Evolutionary conservation across 257 asterid species (phyloP).

Genomic region (Plantago elongata): DNA sequence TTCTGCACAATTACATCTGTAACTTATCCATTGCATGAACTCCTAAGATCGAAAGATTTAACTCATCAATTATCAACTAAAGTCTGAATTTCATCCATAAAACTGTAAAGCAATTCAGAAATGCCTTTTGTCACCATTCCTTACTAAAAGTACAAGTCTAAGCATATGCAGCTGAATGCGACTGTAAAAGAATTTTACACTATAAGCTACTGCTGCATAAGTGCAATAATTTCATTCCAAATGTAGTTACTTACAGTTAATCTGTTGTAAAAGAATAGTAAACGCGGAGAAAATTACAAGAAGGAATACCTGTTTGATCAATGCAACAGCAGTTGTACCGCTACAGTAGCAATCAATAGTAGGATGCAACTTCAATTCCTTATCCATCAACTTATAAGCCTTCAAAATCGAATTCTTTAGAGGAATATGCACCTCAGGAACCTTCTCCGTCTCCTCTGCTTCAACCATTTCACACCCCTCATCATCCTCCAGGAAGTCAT

Average conservation of each 20-base stretch:
- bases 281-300: neutral
- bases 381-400: slow-evolving; percentile 88
- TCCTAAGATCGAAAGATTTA: neutral
- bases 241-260: neutral
- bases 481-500: slow-evolving; percentile 61
- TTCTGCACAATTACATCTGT: too few species aligned
- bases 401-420: slow-evolving; percentile 69
- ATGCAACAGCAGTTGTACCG: slow-evolving; percentile 80
- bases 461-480: slow-evolving; percentile 63
- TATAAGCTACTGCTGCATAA: neutral
- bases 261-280: neutral
- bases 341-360: slow-evolving; percentile 88
- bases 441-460: slow-evolving; percentile 54
- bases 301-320: slow-evolving; percentile 64
- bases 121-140: neutral
- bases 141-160: neutral
- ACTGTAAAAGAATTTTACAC: neutral
- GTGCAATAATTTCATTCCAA: neutral
- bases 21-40: too few species aligned
- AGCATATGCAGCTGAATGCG: slow-evolving; percentile 2
- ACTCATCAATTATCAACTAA: neutral
- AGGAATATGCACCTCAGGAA: slow-evolving; percentile 70
- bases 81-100: neutral
- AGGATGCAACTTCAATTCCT: slow-evolving; percentile 82
- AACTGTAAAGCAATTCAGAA: neutral